phyloP scores from a whole-genome alignment of 78 protist species.

The Speleostelium caveatum region DNA sequence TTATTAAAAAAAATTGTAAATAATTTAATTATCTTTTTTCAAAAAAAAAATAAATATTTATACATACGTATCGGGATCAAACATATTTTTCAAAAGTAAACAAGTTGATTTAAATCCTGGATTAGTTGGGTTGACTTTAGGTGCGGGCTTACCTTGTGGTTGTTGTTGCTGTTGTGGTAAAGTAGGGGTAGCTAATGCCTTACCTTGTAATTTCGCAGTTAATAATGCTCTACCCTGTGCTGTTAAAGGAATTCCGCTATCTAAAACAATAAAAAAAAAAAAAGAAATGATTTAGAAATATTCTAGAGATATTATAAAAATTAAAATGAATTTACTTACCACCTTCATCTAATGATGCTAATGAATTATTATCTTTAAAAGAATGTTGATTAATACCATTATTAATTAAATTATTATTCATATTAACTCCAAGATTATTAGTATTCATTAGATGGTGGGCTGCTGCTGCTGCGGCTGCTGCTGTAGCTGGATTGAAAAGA shows the following conservation, averaged over 20 bases:
- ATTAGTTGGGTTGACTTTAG: background rate
- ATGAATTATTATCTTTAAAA: slow-evolving; percentile 26
- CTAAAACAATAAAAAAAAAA: no score
- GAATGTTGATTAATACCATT: slow-evolving; percentile 7
- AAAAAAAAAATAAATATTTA: background rate
- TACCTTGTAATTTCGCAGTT: slow-evolving; percentile 41
- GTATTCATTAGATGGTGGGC: background rate
- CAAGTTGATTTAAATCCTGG: background rate
- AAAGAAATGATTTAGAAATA: background rate
- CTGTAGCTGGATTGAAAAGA: background rate
- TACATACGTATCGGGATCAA: slow-evolving; percentile 52
- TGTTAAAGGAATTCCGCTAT: slow-evolving; percentile 61
- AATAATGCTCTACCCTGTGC: slow-evolving; percentile 38
- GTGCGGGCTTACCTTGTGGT: background rate
- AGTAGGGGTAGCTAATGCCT: background rate
- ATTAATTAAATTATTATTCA: background rate
- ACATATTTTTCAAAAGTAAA: slow-evolving; percentile 59
- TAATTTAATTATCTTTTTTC: background rate
- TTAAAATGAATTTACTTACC: background rate
- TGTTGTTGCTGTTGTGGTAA: background rate
- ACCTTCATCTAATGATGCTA: slow-evolving; percentile 59
- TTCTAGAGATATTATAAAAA: background rate
- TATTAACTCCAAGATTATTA: background rate
- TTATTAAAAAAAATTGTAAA: background rate
- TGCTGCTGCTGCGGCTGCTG: background rate